A percentile compares a stretch with the other conserved stretches of the same genome.
Evolutionary conservation across 2,329 filamentous ascomycete genomes (phyloP).

Genomic region (Gliomastix tumulicola): DNA sequence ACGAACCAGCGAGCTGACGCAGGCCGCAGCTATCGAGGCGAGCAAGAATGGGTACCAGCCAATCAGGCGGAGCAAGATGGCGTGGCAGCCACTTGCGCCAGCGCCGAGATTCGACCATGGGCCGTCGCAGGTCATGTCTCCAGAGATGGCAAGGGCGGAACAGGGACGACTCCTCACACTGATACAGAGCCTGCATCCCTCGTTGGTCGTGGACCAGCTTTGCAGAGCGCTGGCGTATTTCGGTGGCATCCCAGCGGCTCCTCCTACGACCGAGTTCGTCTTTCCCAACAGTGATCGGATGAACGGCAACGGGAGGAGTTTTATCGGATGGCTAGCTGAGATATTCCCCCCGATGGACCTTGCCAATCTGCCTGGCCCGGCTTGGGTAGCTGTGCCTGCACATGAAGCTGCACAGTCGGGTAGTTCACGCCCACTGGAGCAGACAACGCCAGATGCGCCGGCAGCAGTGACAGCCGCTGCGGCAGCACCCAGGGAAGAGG

Average conservation of each 20-base stretch:
- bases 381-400: too few species aligned
- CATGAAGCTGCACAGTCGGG: too few species aligned
- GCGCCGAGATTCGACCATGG: slow-evolving; percentile 4
- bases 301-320: slow-evolving; percentile 50
- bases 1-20: slow-evolving; percentile 55
- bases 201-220: slow-evolving; percentile 53
- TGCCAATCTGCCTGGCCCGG: neutral
- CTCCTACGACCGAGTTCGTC: slow-evolving; percentile 39
- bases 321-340: slow-evolving; percentile 56
- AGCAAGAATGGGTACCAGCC: slow-evolving; percentile 47
- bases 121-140: neutral
- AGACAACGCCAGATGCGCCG: too few species aligned
- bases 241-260: slow-evolving; percentile 50
- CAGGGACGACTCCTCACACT: slow-evolving; percentile 53
- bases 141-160: slow-evolving; percentile 45
- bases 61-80: slow-evolving; percentile 32
- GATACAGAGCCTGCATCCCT: slow-evolving; percentile 46
- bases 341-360: slow-evolving; percentile 45
- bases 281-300: slow-evolving; percentile 50
- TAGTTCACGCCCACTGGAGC: too few species aligned
- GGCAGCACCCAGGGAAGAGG: too few species aligned
- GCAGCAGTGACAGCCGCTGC: too few species aligned
- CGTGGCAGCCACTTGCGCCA: too few species aligned
- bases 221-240: slow-evolving; percentile 59
- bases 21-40: slow-evolving; percentile 48